Evolutionary conservation across 2,329 filamentous ascomycete species (phyloP).

Genomic region (Calcarisporium arbuscula): DNA sequence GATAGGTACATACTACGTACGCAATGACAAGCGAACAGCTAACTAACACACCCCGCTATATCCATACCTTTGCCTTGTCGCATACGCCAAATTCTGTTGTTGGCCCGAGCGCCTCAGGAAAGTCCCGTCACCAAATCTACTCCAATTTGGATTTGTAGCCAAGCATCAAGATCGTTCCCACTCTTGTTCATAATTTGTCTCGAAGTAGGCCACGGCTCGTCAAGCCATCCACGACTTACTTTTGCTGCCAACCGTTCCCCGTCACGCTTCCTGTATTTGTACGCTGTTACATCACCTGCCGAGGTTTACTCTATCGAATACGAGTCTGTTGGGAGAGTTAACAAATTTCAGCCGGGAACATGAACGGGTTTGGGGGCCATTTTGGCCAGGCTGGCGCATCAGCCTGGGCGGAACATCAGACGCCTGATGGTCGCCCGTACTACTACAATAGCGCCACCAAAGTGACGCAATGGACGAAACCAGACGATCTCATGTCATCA

Average conservation of each 20-base stretch:
- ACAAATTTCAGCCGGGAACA: constrained; percentile 23
- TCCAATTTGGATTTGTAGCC: background rate
- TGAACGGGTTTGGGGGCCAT: constrained; percentile 52
- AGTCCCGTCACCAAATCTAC: background rate
- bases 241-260: background rate
- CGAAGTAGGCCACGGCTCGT: no score
- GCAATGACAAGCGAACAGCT: no score
- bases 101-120: constrained; percentile 2
- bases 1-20: no score
- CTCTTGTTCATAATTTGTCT: no score
- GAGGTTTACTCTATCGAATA: no score
- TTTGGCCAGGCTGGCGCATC: constrained; percentile 42
- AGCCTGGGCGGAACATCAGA: constrained; percentile 76
- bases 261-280: constrained; percentile 7
- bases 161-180: no score
- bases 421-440: constrained; percentile 76
- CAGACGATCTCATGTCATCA: constrained; percentile 77
- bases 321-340: no score
- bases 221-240: background rate
- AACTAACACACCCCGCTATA: background rate
- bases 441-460: constrained; percentile 87
- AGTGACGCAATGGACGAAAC: constrained; percentile 90
- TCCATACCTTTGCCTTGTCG: no score
- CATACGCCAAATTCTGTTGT: background rate
- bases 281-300: no score